Percentiles rank a stretch among this genome's conserved stretches.
These are phyloP conservation scores for Clavariopsis aquatica DNA, from an alignment of 495 filamentous ascomycete species.

Conservation along the genomic window DNA sequence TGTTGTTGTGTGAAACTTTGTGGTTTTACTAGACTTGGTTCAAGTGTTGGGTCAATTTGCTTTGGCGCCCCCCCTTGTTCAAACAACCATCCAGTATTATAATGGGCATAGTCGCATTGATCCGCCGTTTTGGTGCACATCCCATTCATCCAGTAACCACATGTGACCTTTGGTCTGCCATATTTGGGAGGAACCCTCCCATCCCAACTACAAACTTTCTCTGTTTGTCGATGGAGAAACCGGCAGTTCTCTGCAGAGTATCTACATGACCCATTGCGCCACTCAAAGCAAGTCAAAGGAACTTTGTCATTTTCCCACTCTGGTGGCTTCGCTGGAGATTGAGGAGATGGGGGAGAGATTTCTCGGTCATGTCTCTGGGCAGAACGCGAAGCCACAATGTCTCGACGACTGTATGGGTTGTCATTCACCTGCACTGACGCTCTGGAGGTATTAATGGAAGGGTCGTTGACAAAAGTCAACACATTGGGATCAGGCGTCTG, in stretches of 20 bases:
- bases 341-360: neutral
- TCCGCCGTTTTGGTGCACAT: slow-evolving; percentile 3
- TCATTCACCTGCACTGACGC: neutral
- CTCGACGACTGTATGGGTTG: slow-evolving; percentile 19
- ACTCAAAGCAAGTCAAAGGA: slow-evolving; percentile 33
- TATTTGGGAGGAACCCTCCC: slow-evolving; percentile 29
- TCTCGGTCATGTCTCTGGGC: neutral
- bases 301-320: slow-evolving; percentile 23
- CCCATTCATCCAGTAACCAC: slow-evolving; percentile 17
- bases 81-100: slow-evolving; percentile 17
- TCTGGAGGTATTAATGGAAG: neutral
- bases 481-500: slow-evolving; percentile 13
- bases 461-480: slow-evolving; percentile 22
- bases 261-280: slow-evolving; percentile 22
- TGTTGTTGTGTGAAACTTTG: neutral
- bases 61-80: neutral
- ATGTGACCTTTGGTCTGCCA: slow-evolving; percentile 16
- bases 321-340: neutral
- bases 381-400: neutral
- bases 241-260: slow-evolving; percentile 22
- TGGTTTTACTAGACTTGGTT: neutral
- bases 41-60: neutral
- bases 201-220: slow-evolving; percentile 6
- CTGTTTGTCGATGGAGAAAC: slow-evolving; percentile 28
- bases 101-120: slow-evolving; percentile 19